Conservation (phyloP, 768 basidiomycete genomes). For the Leucocoprinus birnbaumii region DNA sequence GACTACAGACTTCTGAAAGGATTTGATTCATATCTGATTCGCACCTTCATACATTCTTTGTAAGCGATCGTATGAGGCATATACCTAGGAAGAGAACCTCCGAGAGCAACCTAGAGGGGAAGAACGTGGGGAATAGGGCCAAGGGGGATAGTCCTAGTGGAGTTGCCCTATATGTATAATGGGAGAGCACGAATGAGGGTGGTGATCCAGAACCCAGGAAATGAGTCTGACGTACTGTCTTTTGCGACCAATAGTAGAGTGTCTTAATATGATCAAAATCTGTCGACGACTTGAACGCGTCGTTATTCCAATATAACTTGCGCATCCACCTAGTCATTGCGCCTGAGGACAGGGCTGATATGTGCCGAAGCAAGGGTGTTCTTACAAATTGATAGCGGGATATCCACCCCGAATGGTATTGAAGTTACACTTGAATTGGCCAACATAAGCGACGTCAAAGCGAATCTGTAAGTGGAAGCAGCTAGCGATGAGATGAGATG, state of each 20-base stretch:
- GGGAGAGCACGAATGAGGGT: neutral
- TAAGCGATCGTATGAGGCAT: no score
- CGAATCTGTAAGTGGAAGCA: slow-evolving; percentile 72
- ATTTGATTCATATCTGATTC: no score
- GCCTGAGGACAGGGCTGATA: neutral
- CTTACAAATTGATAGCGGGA: slow-evolving; percentile 73
- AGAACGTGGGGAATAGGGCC: slow-evolving; percentile 73
- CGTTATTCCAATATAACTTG: slow-evolving; percentile 87
- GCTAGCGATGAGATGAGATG: no score
- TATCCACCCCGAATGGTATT: slow-evolving; percentile 84
- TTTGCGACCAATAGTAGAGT: slow-evolving; percentile 68
- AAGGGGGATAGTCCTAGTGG: slow-evolving; percentile 71
- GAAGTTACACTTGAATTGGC: slow-evolving; percentile 94
- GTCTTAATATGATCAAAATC: slow-evolving; percentile 89
- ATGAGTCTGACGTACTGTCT: slow-evolving; percentile 27
- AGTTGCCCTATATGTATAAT: slow-evolving; percentile 83
- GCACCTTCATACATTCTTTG: no score
- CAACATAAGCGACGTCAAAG: slow-evolving; percentile 87
- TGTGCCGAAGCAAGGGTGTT: neutral
- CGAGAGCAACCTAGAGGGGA: slow-evolving; percentile 40
- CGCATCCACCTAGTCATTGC: slow-evolving; percentile 65
- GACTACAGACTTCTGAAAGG: no score
- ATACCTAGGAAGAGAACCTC: no score
- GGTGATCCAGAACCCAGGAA: neutral
- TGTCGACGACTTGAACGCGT: slow-evolving; percentile 85